Evolutionary conservation across 805 yeast genomes (phyloP).

Genomic region (Cyberlindnera xishuangbannaensis): DNA sequence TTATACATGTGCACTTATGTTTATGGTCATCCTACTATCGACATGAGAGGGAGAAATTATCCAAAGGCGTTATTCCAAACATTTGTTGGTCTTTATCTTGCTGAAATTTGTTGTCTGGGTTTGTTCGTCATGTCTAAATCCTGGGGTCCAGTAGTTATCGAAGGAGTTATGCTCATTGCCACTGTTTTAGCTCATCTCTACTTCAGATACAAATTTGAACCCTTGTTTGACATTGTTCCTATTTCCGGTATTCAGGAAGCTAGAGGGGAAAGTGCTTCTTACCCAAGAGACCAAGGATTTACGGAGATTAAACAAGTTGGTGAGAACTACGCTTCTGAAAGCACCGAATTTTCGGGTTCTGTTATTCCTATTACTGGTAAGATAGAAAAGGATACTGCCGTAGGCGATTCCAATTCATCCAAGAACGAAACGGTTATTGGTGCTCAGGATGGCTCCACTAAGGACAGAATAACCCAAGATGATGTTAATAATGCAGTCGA

Average conservation of each 20-base stretch:
- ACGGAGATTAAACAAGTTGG: constrained; percentile 51
- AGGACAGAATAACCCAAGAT: constrained; percentile 10
- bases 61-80: constrained; percentile 68
- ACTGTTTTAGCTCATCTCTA: constrained; percentile 57
- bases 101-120: constrained; percentile 63
- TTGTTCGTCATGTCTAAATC: constrained; percentile 71
- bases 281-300: constrained; percentile 65
- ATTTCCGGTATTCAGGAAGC: constrained; percentile 43
- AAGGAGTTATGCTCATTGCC: constrained; percentile 50
- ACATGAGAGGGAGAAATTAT: constrained; percentile 68
- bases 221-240: constrained; percentile 65
- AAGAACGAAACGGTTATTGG: constrained; percentile 27
- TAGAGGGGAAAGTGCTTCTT: constrained; percentile 37
- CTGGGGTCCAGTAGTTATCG: constrained; percentile 74
- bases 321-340: constrained; percentile 26
- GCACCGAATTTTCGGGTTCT: constrained; percentile 11
- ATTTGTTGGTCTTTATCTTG: constrained; percentile 65
- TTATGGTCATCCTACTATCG: constrained; percentile 41
- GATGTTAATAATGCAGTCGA: constrained; percentile 24
- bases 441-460: constrained; percentile 14
- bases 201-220: constrained; percentile 52
- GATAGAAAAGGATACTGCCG: constrained; percentile 13
- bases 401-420: constrained; percentile 26
- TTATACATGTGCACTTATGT: constrained; percentile 63
- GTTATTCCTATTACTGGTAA: constrained; percentile 19